These are phyloP conservation scores for Canavalia gladiata DNA, from an alignment of 306 rosid genomes.

Conservation along the genomic window DNA sequence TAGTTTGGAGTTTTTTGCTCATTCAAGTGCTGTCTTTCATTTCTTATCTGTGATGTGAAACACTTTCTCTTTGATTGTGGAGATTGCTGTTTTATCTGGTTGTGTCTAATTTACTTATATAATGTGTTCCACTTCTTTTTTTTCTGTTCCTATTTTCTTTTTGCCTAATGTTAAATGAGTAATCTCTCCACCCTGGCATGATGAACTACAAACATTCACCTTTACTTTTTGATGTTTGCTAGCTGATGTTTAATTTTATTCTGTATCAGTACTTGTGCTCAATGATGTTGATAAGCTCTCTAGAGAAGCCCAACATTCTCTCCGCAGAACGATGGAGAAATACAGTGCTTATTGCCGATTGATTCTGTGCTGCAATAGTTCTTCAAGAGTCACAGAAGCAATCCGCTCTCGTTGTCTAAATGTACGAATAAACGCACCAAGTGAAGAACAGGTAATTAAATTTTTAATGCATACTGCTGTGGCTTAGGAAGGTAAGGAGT, in stretches of 20 bases:
- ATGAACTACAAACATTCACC: not conserved
- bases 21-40: constrained; percentile 10
- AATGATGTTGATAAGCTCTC: constrained; percentile 97
- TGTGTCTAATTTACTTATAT: constrained; percentile 9
- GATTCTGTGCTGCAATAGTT: constrained; percentile 92
- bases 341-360: constrained; percentile 92
- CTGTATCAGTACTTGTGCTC: constrained; percentile 76
- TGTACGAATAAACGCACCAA: constrained; percentile 84
- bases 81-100: constrained; percentile 6
- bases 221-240: not conserved
- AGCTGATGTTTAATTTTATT: constrained; percentile 46
- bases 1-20: not conserved
- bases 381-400: constrained; percentile 97
- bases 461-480: not conserved
- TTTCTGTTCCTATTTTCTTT: not conserved
- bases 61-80: constrained; percentile 17
- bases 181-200: not conserved
- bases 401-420: constrained; percentile 95
- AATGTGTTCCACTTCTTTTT: not conserved
- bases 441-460: constrained; percentile 75
- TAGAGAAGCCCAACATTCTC: constrained; percentile 96
- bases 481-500: not conserved
- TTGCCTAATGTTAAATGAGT: not conserved
- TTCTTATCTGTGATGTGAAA: constrained; percentile 7
- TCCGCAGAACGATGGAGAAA: constrained; percentile 96